These are phyloP conservation scores for Plectranthus barbatus DNA, from an alignment of 257 asterid species.

Conservation along the genomic window DNA sequence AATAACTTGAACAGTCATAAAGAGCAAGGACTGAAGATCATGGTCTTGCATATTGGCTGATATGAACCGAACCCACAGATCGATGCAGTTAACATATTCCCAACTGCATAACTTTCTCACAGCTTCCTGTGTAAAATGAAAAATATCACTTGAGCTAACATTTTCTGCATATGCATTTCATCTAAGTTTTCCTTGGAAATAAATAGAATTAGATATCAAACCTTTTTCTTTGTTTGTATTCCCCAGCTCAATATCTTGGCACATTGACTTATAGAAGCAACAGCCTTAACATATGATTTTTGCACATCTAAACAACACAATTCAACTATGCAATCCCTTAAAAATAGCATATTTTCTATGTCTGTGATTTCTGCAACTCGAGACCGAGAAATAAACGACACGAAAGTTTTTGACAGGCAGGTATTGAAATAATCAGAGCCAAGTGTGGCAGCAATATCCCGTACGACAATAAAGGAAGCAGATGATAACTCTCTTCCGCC, in stretches of 20 bases:
- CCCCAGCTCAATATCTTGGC: slow-evolving; percentile 61
- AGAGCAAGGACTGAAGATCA: slow-evolving; percentile 58
- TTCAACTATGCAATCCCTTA: slow-evolving; percentile 62
- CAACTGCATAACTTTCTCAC: slow-evolving; percentile 70
- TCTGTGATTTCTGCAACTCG: slow-evolving; percentile 52
- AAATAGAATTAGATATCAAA: slow-evolving; percentile 13
- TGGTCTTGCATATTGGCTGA: slow-evolving; percentile 44
- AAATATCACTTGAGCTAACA: background rate
- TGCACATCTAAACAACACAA: slow-evolving; percentile 71
- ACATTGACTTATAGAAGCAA: slow-evolving; percentile 57
- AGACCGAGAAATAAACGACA: slow-evolving; percentile 51
- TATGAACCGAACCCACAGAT: slow-evolving; percentile 80
- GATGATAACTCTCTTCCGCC: slow-evolving; percentile 58
- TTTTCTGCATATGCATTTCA: background rate
- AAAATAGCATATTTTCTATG: slow-evolving; percentile 50
- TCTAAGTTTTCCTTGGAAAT: background rate
- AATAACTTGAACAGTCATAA: slow-evolving; percentile 52
- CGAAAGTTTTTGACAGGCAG: slow-evolving; percentile 59
- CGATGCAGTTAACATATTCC: slow-evolving; percentile 79
- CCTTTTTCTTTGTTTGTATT: slow-evolving; percentile 68
- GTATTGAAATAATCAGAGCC: slow-evolving; percentile 43
- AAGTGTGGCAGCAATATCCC: slow-evolving; percentile 46
- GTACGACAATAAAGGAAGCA: slow-evolving; percentile 51
- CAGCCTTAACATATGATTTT: slow-evolving; percentile 55
- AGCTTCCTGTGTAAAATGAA: slow-evolving; percentile 55